Conservation (phyloP, 1,284 basidiomycete genomes). For the Stygiomarasmius scandens region DNA sequence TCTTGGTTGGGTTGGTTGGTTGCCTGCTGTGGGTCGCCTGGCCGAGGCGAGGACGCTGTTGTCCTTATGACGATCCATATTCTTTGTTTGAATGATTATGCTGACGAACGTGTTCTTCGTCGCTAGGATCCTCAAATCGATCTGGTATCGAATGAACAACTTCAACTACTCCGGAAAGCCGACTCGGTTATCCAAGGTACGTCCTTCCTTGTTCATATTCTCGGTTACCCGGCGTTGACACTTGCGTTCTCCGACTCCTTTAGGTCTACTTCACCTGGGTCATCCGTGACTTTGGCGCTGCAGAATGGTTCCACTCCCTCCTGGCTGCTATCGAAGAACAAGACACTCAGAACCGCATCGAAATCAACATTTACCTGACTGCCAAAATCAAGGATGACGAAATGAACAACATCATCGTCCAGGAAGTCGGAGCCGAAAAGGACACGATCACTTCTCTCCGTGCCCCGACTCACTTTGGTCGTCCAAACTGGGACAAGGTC, state of each 20-base stretch:
- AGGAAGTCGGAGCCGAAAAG: conserved; percentile 78
- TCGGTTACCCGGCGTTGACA: not conserved
- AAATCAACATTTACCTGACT: conserved; percentile 92
- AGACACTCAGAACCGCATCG: conserved; percentile 79
- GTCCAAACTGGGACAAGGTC: conserved; percentile 89
- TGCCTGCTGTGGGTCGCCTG: too few species aligned
- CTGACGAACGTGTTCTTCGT: not conserved
- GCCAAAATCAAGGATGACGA: conserved; percentile 88
- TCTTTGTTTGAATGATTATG: too few species aligned
- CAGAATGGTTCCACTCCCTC: conserved; percentile 92
- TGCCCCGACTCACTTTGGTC: conserved; percentile 88
- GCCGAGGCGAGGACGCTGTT: too few species aligned
- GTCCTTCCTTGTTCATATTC: not conserved
- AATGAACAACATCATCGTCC: conserved; percentile 84
- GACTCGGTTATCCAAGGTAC: conserved; percentile 73
- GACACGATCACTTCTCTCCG: conserved; percentile 85
- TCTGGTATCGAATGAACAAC: conserved; percentile 94
- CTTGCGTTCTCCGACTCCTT: not conserved
- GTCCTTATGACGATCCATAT: too few species aligned
- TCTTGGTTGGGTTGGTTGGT: too few species aligned
- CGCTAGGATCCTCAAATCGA: conserved; percentile 79
- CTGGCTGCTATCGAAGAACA: conserved; percentile 91
- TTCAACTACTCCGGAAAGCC: conserved; percentile 64
- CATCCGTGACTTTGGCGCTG: conserved; percentile 83
- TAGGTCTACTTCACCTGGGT: conserved; percentile 88